Evolutionary conservation across 495 filamentous ascomycete genomes (phyloP), one percentile per base, ranked within the genome.

Genomic region (Aspergillus campestris): DNA sequence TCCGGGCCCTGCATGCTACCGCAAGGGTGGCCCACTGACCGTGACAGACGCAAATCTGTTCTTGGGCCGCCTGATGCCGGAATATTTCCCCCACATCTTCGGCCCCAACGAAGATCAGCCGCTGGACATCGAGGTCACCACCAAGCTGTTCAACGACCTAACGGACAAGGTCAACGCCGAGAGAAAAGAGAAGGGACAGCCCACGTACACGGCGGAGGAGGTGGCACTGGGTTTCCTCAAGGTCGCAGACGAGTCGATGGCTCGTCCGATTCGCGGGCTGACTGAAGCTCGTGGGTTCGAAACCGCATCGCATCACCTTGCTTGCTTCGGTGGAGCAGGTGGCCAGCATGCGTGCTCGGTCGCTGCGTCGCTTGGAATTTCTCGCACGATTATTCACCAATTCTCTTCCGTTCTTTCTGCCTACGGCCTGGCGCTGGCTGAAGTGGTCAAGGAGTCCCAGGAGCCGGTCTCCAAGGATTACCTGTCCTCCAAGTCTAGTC

Each of bases 61-160:
- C 60, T 77, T 97, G 0, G 92, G 90, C 4, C 78, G 92, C 12
- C 67, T 98, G 15, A 57, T 95, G 30, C 91, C 92, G 0, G 88
- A 95, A 49, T 97, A 95, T 67, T 98, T 98, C 62, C 92, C 92
- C 4, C 90, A 92, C 55, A 97, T 98, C 44, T 97, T 98, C 52
- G 92, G 92, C 27, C 83, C 86, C 58, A 84, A 88, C 33, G 92
- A 98, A 59, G 73, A 96, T 48, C 84, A 95, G 60, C 85, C 82
- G 0, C 64, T 98, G 8, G 92, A 98, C 58, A 72, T 75, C 8
- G 75, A 84, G 45, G 85, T 84, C 0, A 94, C 87, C 41, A 73
- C 82, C 51, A 82, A 80, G 54, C 70, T 86, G 5, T 87, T 98
- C 51, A 66, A 82, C 38, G 81, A 91, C 45, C 67, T 97, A 30